Evolutionary conservation across 1,139 yeast species (phyloP).

Genomic region (Hemisphaericaspora xylanilytica): DNA sequence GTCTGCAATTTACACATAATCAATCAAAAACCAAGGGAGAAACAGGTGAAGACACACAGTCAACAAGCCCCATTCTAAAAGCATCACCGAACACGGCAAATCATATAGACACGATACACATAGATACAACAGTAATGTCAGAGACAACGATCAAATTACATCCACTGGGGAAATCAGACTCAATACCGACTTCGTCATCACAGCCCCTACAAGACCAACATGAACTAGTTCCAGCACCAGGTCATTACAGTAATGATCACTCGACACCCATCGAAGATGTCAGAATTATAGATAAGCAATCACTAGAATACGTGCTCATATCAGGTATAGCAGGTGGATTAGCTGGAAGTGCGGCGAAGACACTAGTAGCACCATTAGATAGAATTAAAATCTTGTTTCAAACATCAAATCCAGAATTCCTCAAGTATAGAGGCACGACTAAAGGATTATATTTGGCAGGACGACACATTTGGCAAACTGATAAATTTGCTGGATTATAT

Average conservation of each 20-base stretch:
- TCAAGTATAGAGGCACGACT: constrained; percentile 76
- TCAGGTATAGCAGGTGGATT: constrained; percentile 94
- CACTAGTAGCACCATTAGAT: constrained; percentile 92
- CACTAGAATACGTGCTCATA: constrained; percentile 72
- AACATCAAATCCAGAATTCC: constrained; percentile 88
- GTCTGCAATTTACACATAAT: not conserved
- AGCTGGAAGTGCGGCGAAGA: constrained; percentile 94
- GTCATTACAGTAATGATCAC: constrained; percentile 23
- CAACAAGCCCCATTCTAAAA: too few relatives aligned
- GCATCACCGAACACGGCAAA: too few relatives aligned
- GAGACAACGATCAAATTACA: not conserved
- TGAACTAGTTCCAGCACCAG: constrained; percentile 10
- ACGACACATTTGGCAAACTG: constrained; percentile 57
- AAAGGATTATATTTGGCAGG: constrained; percentile 76
- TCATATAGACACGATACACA: too few relatives aligned
- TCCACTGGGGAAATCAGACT: not conserved
- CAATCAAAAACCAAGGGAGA: too few relatives aligned
- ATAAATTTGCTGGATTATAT: constrained; percentile 81
- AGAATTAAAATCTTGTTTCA: constrained; percentile 92
- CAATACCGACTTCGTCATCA: not conserved
- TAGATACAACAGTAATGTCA: not conserved
- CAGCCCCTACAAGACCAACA: not conserved
- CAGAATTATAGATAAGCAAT: constrained; percentile 52
- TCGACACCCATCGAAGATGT: constrained; percentile 28
- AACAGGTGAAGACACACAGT: too few relatives aligned